These are phyloP conservation scores for Cyclotella cryptica DNA, from an alignment of 108 stramenopile species.

Conservation along the genomic window DNA sequence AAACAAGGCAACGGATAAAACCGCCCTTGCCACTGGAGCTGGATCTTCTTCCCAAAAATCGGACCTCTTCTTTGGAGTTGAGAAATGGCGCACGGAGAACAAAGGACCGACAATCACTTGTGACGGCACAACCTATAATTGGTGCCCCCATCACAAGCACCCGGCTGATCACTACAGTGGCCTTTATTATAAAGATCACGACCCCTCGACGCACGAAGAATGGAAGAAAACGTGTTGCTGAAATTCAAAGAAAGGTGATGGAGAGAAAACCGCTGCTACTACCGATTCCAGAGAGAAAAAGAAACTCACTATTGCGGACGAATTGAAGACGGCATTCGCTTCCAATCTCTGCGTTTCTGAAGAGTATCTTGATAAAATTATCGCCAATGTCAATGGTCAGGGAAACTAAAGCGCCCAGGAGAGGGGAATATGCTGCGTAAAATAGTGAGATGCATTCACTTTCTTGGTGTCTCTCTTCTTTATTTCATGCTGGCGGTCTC, in stretches of 20 bases:
- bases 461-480: not conserved
- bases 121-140: not conserved
- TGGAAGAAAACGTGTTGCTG: not conserved
- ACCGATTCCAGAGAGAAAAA: not conserved
- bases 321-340: no score
- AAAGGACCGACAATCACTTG: not conserved
- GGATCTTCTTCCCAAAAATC: no score
- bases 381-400: constrained; percentile 1
- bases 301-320: not conserved
- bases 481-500: not conserved
- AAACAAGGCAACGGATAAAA: not conserved
- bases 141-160: no score
- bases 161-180: not conserved
- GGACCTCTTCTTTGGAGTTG: not conserved
- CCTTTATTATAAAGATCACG: constrained; percentile 4
- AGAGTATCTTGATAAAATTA: constrained; percentile 9
- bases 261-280: no score
- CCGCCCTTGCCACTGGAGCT: not conserved
- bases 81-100: constrained; percentile 2
- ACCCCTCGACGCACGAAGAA: constrained; percentile 1
- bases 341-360: no score
- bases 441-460: no score
- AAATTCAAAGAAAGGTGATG: not conserved
- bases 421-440: not conserved
- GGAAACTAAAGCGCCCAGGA: constrained; percentile 22